Conservation (phyloP, 106 monocot species). For the Agapanthus africanus region DNA sequence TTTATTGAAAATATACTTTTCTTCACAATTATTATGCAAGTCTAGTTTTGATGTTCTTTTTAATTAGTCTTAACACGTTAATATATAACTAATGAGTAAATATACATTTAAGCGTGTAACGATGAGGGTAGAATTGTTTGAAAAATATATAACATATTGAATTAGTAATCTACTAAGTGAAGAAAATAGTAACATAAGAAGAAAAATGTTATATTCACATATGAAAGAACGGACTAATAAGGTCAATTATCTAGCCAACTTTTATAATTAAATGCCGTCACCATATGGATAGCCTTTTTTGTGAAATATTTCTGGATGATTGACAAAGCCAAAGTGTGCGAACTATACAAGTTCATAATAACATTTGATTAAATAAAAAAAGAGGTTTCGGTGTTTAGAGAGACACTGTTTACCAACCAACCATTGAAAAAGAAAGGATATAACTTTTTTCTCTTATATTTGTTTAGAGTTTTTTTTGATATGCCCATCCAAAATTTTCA, state of each 20-base stretch:
- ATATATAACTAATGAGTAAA: too few species aligned
- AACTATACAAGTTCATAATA: slow-evolving; percentile 12
- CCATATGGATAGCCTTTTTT: slow-evolving; percentile 11
- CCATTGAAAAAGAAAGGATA: too few species aligned
- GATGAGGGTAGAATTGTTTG: too few species aligned
- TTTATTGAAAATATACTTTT: too few species aligned
- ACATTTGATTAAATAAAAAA: slow-evolving; percentile 23
- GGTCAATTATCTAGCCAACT: slow-evolving; percentile 12
- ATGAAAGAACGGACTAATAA: slow-evolving; percentile 14
- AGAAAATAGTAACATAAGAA: slow-evolving; percentile 10
- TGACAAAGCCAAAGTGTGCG: not conserved
- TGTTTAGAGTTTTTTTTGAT: too few species aligned
- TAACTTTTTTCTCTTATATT: too few species aligned
- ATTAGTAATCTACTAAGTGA: not conserved
- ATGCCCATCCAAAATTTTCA: too few species aligned
- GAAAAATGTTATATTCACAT: slow-evolving; percentile 11
- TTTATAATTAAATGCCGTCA: slow-evolving; percentile 11
- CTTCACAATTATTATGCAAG: too few species aligned
- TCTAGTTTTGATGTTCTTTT: too few species aligned
- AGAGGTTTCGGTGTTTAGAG: slow-evolving; percentile 22
- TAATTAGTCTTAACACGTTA: too few species aligned
- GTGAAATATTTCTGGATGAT: slow-evolving; percentile 2
- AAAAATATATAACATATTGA: too few species aligned
- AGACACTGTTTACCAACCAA: slow-evolving; percentile 20
- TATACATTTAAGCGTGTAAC: too few species aligned